Conservation (phyloP, 495 filamentous ascomycete species). For the Podospora fimiseda region DNA sequence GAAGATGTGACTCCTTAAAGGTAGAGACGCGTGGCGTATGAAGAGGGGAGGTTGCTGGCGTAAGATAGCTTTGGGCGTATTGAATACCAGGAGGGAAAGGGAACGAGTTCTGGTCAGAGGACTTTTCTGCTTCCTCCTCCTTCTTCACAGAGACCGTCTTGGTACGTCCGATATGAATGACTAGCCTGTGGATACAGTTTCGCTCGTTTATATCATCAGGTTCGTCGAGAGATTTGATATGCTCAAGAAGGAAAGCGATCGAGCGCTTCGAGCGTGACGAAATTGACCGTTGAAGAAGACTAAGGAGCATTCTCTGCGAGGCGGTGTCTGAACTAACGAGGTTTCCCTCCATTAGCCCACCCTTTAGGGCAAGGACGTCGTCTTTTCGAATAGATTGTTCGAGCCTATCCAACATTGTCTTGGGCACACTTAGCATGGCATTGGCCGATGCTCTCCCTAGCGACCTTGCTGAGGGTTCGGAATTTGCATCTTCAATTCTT, state of each 20-base stretch:
- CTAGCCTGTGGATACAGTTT: constrained; percentile 85
- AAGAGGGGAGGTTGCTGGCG: constrained; percentile 63
- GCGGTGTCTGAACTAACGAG: constrained; percentile 43
- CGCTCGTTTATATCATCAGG: constrained; percentile 88
- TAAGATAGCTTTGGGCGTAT: constrained; percentile 56
- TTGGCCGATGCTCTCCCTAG: constrained; percentile 65
- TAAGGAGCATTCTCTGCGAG: constrained; percentile 61
- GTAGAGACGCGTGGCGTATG: constrained; percentile 37
- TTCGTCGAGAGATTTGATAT: constrained; percentile 67
- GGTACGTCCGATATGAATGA: constrained; percentile 80
- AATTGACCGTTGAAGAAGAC: constrained; percentile 78
- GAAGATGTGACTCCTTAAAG: constrained; percentile 47
- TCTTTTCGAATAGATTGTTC: constrained; percentile 75
- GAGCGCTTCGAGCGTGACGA: constrained; percentile 60
- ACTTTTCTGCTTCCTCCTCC: constrained; percentile 13
- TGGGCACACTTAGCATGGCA: constrained; percentile 61
- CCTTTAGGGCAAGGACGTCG: constrained; percentile 54
- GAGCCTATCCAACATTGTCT: constrained; percentile 59
- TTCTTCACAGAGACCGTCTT: constrained; percentile 53
- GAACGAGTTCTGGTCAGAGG: constrained; percentile 43
- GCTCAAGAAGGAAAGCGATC: constrained; percentile 60
- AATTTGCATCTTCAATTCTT: constrained; percentile 60
- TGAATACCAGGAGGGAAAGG: constrained; percentile 47
- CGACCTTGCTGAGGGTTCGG: constrained; percentile 63
- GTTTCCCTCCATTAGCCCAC: constrained; percentile 53